Percentiles rank a stretch among this genome's conserved stretches.
phyloP scores from a whole-genome alignment of 2,329 filamentous ascomycete species.

The Cladosporium sp. region DNA sequence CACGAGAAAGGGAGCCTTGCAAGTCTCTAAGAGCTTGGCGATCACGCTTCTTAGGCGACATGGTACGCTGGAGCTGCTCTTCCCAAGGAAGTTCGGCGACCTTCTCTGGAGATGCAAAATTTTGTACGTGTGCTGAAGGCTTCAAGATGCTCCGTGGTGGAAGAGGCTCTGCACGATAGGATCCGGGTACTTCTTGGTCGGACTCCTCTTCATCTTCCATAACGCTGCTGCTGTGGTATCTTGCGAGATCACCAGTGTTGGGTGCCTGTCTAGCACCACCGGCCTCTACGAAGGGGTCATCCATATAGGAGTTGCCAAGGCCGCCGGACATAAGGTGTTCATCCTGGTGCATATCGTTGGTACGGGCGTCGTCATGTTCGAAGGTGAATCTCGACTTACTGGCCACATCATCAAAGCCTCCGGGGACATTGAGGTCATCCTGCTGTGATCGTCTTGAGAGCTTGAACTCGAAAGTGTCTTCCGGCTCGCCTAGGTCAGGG shows the following conservation, averaged over 20 bases:
- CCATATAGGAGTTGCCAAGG: conserved; percentile 19
- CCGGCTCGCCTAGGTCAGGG: conserved; percentile 25
- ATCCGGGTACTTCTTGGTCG: conserved; percentile 71
- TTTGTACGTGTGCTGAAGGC: conserved; percentile 27
- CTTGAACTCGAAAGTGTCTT: conserved; percentile 56
- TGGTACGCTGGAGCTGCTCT: conserved; percentile 86
- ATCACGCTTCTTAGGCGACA: conserved; percentile 90
- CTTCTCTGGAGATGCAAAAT: conserved; percentile 52
- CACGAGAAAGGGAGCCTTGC: conserved; percentile 56
- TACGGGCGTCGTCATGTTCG: conserved; percentile 43
- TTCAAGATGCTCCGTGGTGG: conserved; percentile 49
- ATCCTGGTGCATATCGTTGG: conserved; percentile 39
- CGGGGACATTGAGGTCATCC: conserved; percentile 56
- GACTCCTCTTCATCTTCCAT: conserved; percentile 64
- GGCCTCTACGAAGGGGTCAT: conserved; percentile 23
- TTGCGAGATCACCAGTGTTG: conserved; percentile 24
- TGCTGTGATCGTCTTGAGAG: conserved; percentile 40
- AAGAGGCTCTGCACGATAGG: conserved; percentile 68
- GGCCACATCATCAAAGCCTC: conserved; percentile 64
- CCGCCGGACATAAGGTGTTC: conserved; percentile 32
- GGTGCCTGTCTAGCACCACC: conserved; percentile 29
- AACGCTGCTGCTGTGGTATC: conserved; percentile 27
- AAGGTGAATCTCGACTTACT: conserved; percentile 1
- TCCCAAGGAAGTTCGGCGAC: conserved; percentile 76
- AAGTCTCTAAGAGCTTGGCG: conserved; percentile 66